These are phyloP conservation scores for Micractinium sp. DNA, from an alignment of 139 green algal genomes.

Conservation along the genomic window DNA sequence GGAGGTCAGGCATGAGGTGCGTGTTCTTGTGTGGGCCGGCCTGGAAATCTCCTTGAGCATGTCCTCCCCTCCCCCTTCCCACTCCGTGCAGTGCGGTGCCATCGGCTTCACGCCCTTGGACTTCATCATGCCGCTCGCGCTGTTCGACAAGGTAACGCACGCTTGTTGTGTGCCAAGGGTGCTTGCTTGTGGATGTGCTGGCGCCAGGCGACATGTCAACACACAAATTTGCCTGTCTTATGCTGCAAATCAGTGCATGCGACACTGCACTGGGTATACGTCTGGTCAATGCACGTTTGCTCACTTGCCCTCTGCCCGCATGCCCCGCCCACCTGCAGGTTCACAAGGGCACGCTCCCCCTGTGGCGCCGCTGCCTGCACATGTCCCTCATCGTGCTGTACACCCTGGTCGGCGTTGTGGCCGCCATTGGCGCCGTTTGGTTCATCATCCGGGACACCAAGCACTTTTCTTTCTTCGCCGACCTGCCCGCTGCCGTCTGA, in stretches of 20 bases:
- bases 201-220: not conserved
- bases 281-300: too few relatives aligned
- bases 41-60: too few relatives aligned
- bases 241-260: too few relatives aligned
- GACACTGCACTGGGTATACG: too few relatives aligned
- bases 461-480: constrained; percentile 39
- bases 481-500: constrained; percentile 8
- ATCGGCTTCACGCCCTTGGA: constrained; percentile 50
- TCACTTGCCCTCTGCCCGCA: not conserved
- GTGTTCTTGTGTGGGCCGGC: too few relatives aligned
- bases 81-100: not conserved
- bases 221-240: not conserved
- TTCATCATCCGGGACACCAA: constrained; percentile 27
- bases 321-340: not conserved
- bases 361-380: not conserved
- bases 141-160: constrained; percentile 12
- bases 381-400: not conserved
- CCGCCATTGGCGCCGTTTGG: constrained; percentile 33
- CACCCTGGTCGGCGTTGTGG: constrained; percentile 19
- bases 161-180: not conserved
- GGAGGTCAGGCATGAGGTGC: not conserved
- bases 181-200: not conserved
- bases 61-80: not conserved
- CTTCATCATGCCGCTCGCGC: constrained; percentile 48
- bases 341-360: not conserved